phyloP scores from a whole-genome alignment of 805 yeast species.

The Starmerella sirachaensis region DNA sequence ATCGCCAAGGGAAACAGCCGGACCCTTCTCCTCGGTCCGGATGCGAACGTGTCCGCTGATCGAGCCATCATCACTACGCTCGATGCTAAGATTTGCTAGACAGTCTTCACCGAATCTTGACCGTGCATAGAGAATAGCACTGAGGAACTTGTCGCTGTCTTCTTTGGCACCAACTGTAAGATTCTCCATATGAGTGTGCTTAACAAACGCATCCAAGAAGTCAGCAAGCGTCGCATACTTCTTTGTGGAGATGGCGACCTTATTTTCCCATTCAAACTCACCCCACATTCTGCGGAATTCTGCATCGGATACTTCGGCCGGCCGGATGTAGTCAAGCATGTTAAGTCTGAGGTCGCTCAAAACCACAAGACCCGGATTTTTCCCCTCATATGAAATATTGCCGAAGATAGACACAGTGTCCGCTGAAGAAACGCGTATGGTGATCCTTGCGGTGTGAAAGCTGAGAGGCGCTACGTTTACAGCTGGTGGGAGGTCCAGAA shows the following conservation, averaged over 20 bases:
- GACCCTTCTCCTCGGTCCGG: constrained; percentile 94
- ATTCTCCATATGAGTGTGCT: constrained; percentile 86
- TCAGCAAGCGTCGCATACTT: constrained; percentile 40
- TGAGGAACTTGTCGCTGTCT: constrained; percentile 49
- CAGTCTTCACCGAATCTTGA: constrained; percentile 97
- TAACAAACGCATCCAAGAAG: constrained; percentile 62
- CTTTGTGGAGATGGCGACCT: constrained; percentile 52
- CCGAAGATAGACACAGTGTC: constrained; percentile 98
- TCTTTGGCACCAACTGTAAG: constrained; percentile 79
- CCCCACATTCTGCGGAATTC: constrained; percentile 97
- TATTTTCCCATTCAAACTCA: constrained; percentile 98
- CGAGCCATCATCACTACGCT: constrained; percentile 47
- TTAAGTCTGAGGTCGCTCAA: constrained; percentile 91
- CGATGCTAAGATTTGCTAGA: constrained; percentile 87
- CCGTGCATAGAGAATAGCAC: constrained; percentile 86
- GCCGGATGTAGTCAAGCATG: constrained; percentile 93
- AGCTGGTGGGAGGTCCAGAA: constrained; percentile 79
- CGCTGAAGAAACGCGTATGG: constrained; percentile 89
- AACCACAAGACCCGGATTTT: constrained; percentile 83
- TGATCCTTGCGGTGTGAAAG: constrained; percentile 76
- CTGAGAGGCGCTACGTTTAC: constrained; percentile 96
- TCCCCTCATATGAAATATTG: constrained; percentile 92
- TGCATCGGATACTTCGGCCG: constrained; percentile 79
- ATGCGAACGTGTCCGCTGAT: constrained; percentile 91
- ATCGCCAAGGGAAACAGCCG: constrained; percentile 90